Conservation (phyloP, 2,329 filamentous ascomycete genomes). For the Botrytis pseudocinerea region DNA sequence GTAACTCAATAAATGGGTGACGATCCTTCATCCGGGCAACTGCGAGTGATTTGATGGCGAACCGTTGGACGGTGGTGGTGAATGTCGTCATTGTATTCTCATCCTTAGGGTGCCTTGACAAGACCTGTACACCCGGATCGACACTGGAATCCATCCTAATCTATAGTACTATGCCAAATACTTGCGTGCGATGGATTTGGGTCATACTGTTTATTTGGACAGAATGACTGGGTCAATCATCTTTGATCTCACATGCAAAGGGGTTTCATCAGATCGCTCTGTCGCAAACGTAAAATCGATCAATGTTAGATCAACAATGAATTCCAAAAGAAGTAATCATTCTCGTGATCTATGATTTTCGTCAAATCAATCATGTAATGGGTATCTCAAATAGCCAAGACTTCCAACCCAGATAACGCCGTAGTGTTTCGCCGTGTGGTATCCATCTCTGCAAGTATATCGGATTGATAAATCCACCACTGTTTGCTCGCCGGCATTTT, state of each 20-base stretch:
- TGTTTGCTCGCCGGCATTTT: neutral
- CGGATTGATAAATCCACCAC: neutral
- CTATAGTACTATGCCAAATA: neutral
- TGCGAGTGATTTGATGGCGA: no score
- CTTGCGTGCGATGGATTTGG: neutral
- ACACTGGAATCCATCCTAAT: neutral
- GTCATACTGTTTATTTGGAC: neutral
- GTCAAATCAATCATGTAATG: neutral
- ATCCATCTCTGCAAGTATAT: neutral
- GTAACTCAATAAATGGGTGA: neutral
- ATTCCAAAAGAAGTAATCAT: neutral
- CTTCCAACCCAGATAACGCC: neutral
- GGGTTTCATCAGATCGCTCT: neutral
- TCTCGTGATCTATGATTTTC: neutral
- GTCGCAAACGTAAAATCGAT: neutral
- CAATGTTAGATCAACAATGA: neutral
- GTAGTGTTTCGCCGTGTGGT: neutral
- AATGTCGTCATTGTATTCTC: neutral
- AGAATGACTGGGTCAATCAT: neutral
- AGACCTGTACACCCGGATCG: neutral
- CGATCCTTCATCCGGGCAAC: neutral
- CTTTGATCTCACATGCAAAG: neutral
- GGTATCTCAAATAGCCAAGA: constrained; percentile 10
- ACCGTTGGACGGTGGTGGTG: neutral
- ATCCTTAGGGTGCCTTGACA: neutral